phyloP scores from a whole-genome alignment of 2,329 filamentous ascomycete genomes.

The Cladosporium halotolerans region DNA sequence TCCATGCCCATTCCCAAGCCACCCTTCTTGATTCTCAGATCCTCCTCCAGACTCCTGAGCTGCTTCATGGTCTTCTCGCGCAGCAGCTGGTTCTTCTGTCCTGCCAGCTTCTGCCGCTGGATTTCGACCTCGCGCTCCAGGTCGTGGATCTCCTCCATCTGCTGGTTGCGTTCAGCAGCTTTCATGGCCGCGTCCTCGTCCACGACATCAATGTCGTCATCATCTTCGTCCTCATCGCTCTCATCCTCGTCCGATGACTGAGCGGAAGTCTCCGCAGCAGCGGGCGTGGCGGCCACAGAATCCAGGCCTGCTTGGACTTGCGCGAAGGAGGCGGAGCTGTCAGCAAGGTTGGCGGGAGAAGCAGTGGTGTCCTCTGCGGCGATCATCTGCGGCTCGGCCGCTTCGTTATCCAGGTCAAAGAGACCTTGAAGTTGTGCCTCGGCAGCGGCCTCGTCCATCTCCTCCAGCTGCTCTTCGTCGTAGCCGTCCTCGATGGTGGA shows the following conservation, averaged over 20 bases:
- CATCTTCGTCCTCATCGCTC: slow-evolving; percentile 43
- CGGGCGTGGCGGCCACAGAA: slow-evolving; percentile 19
- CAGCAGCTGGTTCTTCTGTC: slow-evolving; percentile 43
- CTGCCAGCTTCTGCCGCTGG: slow-evolving; percentile 31
- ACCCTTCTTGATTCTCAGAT: slow-evolving; percentile 48
- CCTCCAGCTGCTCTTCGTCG: slow-evolving; percentile 37
- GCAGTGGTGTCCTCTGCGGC: slow-evolving; percentile 22
- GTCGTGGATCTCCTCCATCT: slow-evolving; percentile 50
- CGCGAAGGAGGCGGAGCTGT: slow-evolving; percentile 22
- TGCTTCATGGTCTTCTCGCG: slow-evolving; percentile 44
- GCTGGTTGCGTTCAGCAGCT: slow-evolving; percentile 41
- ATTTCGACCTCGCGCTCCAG: slow-evolving; percentile 45
- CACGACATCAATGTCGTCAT: slow-evolving; percentile 36
- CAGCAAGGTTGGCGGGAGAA: slow-evolving; percentile 23
- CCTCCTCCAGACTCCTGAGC: slow-evolving; percentile 46
- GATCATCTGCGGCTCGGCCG: slow-evolving; percentile 12
- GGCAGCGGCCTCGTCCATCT: slow-evolving; percentile 26
- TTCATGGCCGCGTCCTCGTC: slow-evolving; percentile 48
- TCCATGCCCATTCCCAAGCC: slow-evolving; percentile 31
- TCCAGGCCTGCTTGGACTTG: slow-evolving; percentile 18
- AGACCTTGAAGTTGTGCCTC: slow-evolving; percentile 31
- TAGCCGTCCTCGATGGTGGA: slow-evolving; percentile 31
- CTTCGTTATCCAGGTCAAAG: slow-evolving; percentile 32
- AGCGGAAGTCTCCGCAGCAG: slow-evolving; percentile 23
- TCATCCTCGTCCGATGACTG: slow-evolving; percentile 34